Conservation (phyloP, 2,329 filamentous ascomycete genomes). For the Aureobasidium sp. region DNA sequence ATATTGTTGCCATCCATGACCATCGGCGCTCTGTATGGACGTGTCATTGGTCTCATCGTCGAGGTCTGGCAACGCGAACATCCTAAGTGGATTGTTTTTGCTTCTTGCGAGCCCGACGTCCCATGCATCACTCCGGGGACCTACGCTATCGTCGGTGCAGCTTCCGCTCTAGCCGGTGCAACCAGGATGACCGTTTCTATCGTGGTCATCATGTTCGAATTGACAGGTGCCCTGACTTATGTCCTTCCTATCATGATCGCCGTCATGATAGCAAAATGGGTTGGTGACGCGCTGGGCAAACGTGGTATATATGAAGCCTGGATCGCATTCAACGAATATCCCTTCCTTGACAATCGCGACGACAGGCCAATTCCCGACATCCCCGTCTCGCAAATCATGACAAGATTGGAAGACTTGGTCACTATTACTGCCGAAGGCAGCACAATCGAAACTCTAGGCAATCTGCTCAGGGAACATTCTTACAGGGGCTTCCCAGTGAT, state of each 20-base stretch:
- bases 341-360: constrained; percentile 87
- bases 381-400: constrained; percentile 84
- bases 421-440: constrained; percentile 72
- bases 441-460: constrained; percentile 67
- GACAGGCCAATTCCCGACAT: constrained; percentile 73
- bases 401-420: constrained; percentile 79
- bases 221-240: constrained; percentile 91
- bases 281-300: constrained; percentile 88
- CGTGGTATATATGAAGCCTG: constrained; percentile 95
- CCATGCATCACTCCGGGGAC: constrained; percentile 89
- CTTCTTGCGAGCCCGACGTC: constrained; percentile 73
- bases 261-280: constrained; percentile 98
- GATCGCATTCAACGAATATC: constrained; percentile 95
- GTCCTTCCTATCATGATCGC: constrained; percentile 98
- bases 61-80: constrained; percentile 79
- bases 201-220: constrained; percentile 98
- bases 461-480: constrained; percentile 63
- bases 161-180: constrained; percentile 85
- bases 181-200: constrained; percentile 97
- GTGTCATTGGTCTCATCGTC: constrained; percentile 81
- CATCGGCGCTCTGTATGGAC: constrained; percentile 83
- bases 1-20: constrained; percentile 96
- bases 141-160: constrained; percentile 93
- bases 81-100: constrained; percentile 70
- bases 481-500: constrained; percentile 92